Conservation (phyloP, 1,284 basidiomycete species). For the Tetrapyrgos nigripes region DNA sequence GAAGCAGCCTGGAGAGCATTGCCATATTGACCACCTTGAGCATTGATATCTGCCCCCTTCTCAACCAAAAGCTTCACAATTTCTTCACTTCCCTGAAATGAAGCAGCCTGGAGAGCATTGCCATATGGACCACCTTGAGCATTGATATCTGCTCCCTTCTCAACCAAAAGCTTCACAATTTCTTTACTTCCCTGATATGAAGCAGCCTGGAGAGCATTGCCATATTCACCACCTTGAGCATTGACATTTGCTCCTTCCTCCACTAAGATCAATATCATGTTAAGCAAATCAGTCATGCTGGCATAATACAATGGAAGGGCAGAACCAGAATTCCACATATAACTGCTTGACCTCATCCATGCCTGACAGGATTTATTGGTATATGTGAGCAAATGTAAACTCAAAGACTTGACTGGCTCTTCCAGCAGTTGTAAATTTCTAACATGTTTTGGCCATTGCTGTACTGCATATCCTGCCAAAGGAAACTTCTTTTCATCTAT, state of each 20-base stretch:
- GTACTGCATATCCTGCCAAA: background rate
- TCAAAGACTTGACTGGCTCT: background rate
- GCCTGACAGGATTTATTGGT: background rate
- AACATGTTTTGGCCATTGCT: background rate
- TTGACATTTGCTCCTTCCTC: background rate
- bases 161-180: background rate
- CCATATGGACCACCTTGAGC: background rate
- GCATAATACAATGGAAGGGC: background rate
- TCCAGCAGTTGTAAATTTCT: background rate
- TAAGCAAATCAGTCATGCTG: background rate
- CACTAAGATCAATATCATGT: background rate
- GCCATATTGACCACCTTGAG: background rate
- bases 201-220: slow-evolving; percentile 2
- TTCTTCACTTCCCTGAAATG: background rate
- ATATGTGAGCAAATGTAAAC: background rate
- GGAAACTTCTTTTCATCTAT: background rate
- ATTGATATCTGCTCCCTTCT: background rate
- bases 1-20: too few relatives aligned
- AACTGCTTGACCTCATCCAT: background rate
- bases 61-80: background rate
- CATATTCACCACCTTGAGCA: background rate
- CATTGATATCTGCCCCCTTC: background rate
- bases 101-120: slow-evolving; percentile 1
- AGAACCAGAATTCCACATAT: background rate
- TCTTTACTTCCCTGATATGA: background rate